Percentiles rank a stretch among this genome's conserved stretches.
Conservation (phyloP, 208 protist genomes). For the Borovskyia barvae region DNA sequence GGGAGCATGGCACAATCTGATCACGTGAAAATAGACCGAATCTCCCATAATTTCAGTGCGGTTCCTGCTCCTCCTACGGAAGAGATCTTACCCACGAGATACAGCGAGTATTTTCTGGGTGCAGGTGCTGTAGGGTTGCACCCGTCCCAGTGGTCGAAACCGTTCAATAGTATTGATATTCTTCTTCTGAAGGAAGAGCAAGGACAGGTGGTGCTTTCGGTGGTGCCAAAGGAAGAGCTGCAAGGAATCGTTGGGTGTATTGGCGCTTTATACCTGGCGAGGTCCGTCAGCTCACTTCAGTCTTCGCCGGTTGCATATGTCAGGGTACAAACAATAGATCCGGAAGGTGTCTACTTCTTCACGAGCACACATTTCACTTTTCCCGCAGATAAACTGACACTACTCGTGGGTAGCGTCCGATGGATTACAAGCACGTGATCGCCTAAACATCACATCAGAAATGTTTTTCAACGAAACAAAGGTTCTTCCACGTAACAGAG, state of each 20-base stretch:
- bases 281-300: slow-evolving; percentile 41
- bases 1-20: slow-evolving; percentile 8
- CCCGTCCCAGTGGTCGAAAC: slow-evolving; percentile 63
- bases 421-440: slow-evolving; percentile 73
- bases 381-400: slow-evolving; percentile 57
- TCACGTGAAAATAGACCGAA: slow-evolving; percentile 51
- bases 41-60: slow-evolving; percentile 55
- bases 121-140: slow-evolving; percentile 54
- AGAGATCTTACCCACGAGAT: slow-evolving; percentile 33
- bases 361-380: slow-evolving; percentile 77
- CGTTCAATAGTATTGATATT: slow-evolving; percentile 62
- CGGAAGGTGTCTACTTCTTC: slow-evolving; percentile 66
- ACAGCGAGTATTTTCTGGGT: slow-evolving; percentile 75
- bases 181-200: slow-evolving; percentile 65
- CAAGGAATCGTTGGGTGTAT: slow-evolving; percentile 75
- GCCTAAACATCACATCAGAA: too few species aligned
- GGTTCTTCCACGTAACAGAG: too few species aligned
- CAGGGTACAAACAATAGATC: slow-evolving; percentile 66
- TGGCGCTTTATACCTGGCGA: slow-evolving; percentile 51
- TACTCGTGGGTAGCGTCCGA: slow-evolving; percentile 69
- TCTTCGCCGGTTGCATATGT: slow-evolving; percentile 55
- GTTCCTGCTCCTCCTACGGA: slow-evolving; percentile 24
- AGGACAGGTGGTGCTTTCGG: slow-evolving; percentile 40
- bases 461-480: too few species aligned
- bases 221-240: slow-evolving; percentile 57